phyloP scores from a whole-genome alignment of 148 eudicot genomes.

The Spergularia bocconei region DNA sequence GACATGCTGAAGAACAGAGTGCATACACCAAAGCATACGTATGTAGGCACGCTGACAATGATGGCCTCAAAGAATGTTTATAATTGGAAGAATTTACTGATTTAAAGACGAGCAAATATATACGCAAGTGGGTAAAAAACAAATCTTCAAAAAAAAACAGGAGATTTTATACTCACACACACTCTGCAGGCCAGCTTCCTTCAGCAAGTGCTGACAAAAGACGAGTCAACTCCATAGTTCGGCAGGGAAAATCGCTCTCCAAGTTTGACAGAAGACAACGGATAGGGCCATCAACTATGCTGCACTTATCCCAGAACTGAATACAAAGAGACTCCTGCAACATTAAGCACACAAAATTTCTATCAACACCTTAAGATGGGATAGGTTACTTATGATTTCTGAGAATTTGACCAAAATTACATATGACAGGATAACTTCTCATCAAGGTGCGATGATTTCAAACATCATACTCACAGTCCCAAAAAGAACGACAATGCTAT shows the following conservation, averaged over 20 bases:
- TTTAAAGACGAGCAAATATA: background rate
- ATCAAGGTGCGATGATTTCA: background rate
- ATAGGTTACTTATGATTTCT: background rate
- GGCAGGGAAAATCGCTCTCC: conserved; percentile 86
- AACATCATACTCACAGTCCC: background rate
- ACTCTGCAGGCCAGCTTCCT: conserved; percentile 96
- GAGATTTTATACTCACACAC: conserved; percentile 63
- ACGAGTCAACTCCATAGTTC: conserved; percentile 57
- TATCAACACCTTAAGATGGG: background rate
- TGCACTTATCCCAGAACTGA: conserved; percentile 94
- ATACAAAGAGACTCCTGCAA: conserved; percentile 91
- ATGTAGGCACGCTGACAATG: background rate
- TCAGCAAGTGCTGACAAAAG: conserved; percentile 80
- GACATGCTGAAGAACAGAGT: background rate
- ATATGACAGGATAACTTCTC: background rate
- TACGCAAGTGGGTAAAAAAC: conserved; percentile 3
- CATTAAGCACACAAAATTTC: conserved; percentile 5
- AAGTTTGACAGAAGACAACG: conserved; percentile 81
- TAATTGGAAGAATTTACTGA: background rate
- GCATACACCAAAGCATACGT: background rate
- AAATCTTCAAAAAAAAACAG: background rate
- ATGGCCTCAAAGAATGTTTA: background rate
- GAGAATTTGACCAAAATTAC: background rate
- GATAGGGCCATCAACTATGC: conserved; percentile 90
- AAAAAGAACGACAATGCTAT: background rate